Evolutionary conservation across 495 filamentous ascomycete genomes (phyloP).

Genomic region (Trichoderma asperelloides): DNA sequence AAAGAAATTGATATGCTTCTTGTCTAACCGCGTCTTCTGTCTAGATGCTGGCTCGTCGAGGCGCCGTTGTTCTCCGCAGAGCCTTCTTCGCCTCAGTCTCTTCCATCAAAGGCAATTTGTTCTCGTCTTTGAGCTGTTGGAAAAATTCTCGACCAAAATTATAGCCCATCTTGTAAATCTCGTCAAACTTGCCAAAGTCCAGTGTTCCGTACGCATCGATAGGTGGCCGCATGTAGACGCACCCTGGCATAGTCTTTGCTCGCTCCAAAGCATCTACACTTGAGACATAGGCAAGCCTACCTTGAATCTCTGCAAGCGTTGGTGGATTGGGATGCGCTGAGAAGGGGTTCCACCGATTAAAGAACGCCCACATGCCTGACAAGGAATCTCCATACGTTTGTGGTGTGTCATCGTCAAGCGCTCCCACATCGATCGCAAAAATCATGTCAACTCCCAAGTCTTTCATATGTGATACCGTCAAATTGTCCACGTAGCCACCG

Average conservation of each 20-base stretch:
- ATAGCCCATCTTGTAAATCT: conserved; percentile 88
- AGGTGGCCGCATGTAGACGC: conserved; percentile 90
- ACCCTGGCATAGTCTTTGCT: conserved; percentile 79
- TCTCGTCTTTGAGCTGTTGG: conserved; percentile 62
- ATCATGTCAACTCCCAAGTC: conserved; percentile 85
- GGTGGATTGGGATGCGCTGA: conserved; percentile 80
- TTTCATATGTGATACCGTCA: conserved; percentile 96
- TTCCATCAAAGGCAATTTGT: conserved; percentile 54
- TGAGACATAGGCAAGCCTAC: conserved; percentile 85
- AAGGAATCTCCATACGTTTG: conserved; percentile 88
- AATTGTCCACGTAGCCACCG: conserved; percentile 93
- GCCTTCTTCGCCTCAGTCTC: conserved; percentile 85
- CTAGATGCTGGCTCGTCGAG: conserved; percentile 81
- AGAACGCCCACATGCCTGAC: conserved; percentile 87
- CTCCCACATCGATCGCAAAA: conserved; percentile 91
- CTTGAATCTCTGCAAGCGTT: conserved; percentile 92
- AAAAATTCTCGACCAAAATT: conserved; percentile 74
- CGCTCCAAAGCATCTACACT: conserved; percentile 88
- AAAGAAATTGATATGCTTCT: background rate
- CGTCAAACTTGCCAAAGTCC: conserved; percentile 94
- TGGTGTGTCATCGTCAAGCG: conserved; percentile 80
- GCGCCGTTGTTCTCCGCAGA: conserved; percentile 86
- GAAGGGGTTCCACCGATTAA: conserved; percentile 97
- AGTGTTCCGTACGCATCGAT: conserved; percentile 89
- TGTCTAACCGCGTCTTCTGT: background rate